phyloP scores from a whole-genome alignment of 345 rosid species.

The Sisymbrium altissimum region DNA sequence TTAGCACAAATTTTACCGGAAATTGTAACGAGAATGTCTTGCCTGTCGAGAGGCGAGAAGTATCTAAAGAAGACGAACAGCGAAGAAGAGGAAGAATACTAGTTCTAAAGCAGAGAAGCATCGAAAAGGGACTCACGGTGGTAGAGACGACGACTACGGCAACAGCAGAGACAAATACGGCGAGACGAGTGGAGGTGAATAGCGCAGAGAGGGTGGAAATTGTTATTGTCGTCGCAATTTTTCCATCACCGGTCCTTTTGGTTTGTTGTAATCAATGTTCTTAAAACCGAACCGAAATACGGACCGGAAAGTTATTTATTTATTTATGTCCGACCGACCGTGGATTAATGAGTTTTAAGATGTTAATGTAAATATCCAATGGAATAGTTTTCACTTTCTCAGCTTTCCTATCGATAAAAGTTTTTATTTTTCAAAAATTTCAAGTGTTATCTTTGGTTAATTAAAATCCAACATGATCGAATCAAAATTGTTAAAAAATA shows the following conservation, averaged over 20 bases:
- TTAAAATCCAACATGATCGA: not conserved
- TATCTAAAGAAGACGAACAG: not conserved
- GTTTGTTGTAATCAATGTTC: not conserved
- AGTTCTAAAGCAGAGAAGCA: not conserved
- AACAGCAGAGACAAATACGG: not conserved
- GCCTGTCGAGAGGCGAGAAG: not conserved
- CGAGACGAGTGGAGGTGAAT: not conserved
- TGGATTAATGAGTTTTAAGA: not conserved
- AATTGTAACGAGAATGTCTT: not conserved
- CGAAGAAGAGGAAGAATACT: not conserved
- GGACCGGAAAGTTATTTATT: not conserved
- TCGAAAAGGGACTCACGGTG: slow-evolving; percentile 7
- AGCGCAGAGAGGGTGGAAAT: not conserved
- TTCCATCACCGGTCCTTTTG: not conserved
- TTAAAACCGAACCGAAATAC: not conserved
- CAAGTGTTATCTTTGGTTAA: too few relatives aligned
- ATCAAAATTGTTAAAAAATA: not conserved
- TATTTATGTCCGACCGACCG: not conserved
- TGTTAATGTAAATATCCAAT: too few relatives aligned
- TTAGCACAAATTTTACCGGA: not conserved
- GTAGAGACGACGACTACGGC: too few relatives aligned
- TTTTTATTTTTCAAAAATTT: too few relatives aligned
- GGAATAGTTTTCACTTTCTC: too few relatives aligned
- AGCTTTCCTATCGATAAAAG: too few relatives aligned
- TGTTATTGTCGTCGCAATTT: too few relatives aligned